These are phyloP conservation scores for Trichoderma koningiopsis DNA, from an alignment of 2,329 filamentous ascomycete genomes.

Conservation along the genomic window DNA sequence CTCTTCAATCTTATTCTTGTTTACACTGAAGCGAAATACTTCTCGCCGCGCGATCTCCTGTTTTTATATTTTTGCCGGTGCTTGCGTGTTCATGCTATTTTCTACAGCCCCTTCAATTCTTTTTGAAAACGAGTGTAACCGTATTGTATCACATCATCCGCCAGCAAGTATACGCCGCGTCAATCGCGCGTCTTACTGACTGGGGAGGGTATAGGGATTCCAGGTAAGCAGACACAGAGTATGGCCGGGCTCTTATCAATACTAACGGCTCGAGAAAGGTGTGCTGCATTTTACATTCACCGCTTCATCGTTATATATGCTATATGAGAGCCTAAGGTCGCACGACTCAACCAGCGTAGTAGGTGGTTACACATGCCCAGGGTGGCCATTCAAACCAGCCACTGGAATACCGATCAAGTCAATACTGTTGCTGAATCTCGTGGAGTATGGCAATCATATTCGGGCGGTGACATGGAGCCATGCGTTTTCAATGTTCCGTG, in stretches of 20 bases:
- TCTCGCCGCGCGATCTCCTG: background rate
- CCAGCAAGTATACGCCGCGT: background rate
- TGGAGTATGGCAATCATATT: background rate
- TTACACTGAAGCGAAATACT: background rate
- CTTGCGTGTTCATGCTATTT: background rate
- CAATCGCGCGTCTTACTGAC: background rate
- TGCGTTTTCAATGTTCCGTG: background rate
- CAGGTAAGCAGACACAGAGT: slow-evolving; percentile 1
- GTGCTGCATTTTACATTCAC: background rate
- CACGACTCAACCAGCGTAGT: background rate
- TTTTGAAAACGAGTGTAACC: background rate
- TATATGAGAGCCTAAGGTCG: background rate
- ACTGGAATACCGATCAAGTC: background rate
- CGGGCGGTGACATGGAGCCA: background rate
- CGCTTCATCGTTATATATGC: background rate
- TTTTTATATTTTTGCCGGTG: background rate
- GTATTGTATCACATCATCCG: background rate
- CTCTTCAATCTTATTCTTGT: background rate
- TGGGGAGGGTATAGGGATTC: background rate
- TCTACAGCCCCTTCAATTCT: background rate
- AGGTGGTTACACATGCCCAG: background rate
- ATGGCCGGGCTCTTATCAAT: background rate
- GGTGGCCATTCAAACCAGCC: background rate
- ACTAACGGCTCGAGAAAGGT: slow-evolving; percentile 5
- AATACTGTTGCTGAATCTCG: background rate